phyloP scores from a whole-genome alignment of 2,329 filamentous ascomycete genomes.

The Furcasterigmium sp. region DNA sequence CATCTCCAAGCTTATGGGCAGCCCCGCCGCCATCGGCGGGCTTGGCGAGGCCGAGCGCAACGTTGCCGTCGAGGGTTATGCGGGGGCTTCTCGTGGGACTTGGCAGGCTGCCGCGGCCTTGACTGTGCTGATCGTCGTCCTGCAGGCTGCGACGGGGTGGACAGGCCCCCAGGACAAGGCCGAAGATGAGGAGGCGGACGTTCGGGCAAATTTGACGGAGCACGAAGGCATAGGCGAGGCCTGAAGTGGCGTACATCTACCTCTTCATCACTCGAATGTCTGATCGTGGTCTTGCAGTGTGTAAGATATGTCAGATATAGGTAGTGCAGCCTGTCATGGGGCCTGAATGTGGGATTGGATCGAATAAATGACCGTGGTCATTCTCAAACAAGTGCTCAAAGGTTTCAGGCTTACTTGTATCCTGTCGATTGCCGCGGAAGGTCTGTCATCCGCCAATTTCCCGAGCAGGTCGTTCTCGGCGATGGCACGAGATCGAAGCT shows the following conservation, averaged over 20 bases:
- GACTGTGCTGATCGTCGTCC: slow-evolving; percentile 33
- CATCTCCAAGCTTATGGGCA: slow-evolving; percentile 43
- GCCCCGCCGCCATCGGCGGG: slow-evolving; percentile 42
- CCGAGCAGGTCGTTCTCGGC: too few species aligned
- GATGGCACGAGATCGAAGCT: too few species aligned
- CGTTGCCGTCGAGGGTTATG: slow-evolving; percentile 44
- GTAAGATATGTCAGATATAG: too few species aligned
- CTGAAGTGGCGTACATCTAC: slow-evolving; percentile 5
- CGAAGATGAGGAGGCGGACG: slow-evolving; percentile 23
- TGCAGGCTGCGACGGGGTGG: slow-evolving; percentile 50
- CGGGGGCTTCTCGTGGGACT: slow-evolving; percentile 35
- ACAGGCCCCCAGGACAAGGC: slow-evolving; percentile 35
- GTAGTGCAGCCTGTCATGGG: too few species aligned
- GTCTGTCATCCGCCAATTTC: too few species aligned
- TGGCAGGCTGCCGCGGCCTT: slow-evolving; percentile 42
- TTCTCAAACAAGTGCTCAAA: too few species aligned
- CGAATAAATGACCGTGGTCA: too few species aligned
- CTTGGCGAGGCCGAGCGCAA: slow-evolving; percentile 33
- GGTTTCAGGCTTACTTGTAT: too few species aligned
- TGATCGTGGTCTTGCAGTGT: too few species aligned
- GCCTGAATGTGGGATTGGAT: too few species aligned
- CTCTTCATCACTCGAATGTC: too few species aligned
- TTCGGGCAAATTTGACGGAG: slow-evolving; percentile 18
- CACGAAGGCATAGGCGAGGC: slow-evolving; percentile 26
- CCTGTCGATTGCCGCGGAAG: too few species aligned